These are phyloP conservation scores for Phytophthora multivora DNA, from an alignment of 352 stramenopile species.

Conservation along the genomic window DNA sequence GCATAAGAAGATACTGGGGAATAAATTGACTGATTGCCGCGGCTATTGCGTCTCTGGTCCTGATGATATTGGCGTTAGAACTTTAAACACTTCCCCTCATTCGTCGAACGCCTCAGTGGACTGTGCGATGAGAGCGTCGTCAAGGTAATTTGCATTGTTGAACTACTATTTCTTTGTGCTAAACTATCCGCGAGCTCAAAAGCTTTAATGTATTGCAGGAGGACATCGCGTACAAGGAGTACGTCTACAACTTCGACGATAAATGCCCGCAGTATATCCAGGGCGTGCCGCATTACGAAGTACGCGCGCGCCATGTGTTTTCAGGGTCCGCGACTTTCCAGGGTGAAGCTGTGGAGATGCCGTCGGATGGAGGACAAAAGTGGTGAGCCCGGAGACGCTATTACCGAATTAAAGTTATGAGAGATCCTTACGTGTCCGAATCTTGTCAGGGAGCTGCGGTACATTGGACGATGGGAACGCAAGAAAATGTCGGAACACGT, in stretches of 20 bases:
- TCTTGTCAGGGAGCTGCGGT: constrained; percentile 67
- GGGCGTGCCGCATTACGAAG: constrained; percentile 83
- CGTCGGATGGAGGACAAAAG: constrained; percentile 77
- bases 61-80: constrained; percentile 43
- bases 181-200: background rate
- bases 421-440: constrained; percentile 8
- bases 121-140: constrained; percentile 83
- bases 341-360: constrained; percentile 77
- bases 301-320: constrained; percentile 82
- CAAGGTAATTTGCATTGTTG: constrained; percentile 44
- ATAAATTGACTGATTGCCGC: background rate
- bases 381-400: constrained; percentile 41
- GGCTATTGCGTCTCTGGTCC: background rate
- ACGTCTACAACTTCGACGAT: constrained; percentile 90
- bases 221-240: constrained; percentile 89
- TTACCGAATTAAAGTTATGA: too few species aligned
- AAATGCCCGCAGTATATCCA: constrained; percentile 88
- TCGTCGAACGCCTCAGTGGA: constrained; percentile 78
- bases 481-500: constrained; percentile 89
- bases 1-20: background rate
- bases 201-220: constrained; percentile 39
- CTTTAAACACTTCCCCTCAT: constrained; percentile 82
- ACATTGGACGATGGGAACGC: constrained; percentile 85
- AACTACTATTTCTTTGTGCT: background rate
- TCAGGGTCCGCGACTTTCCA: constrained; percentile 84